phyloP scores from a whole-genome alignment of 1,284 basidiomycete genomes.

The Boletus semigastroideus region DNA sequence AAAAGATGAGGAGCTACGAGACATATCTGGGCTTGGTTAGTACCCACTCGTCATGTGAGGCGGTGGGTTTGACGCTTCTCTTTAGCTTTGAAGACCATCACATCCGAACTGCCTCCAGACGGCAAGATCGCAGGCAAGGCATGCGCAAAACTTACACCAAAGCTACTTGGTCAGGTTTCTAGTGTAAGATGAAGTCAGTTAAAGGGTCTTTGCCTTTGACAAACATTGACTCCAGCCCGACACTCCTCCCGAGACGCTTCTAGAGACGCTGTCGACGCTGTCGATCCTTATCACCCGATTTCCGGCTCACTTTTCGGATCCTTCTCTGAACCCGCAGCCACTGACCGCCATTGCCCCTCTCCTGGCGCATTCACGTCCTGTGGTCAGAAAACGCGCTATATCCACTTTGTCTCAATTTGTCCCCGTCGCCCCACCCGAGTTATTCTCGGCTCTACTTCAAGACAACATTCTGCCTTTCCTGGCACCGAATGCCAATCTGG shows the following conservation, averaged over 20 bases:
- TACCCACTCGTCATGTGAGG: neutral
- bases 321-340: constrained; percentile 55
- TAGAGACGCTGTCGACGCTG: constrained; percentile 90
- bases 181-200: constrained; percentile 50
- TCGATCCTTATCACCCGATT: constrained; percentile 90
- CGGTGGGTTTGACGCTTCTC: constrained; percentile 6
- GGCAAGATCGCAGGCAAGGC: constrained; percentile 76
- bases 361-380: constrained; percentile 72
- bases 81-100: constrained; percentile 91
- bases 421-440: constrained; percentile 59
- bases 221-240: constrained; percentile 43
- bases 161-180: constrained; percentile 74
- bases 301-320: constrained; percentile 65
- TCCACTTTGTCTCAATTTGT: constrained; percentile 81
- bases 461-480: constrained; percentile 65
- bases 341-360: constrained; percentile 75
- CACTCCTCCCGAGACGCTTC: constrained; percentile 80
- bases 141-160: constrained; percentile 86
- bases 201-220: constrained; percentile 9
- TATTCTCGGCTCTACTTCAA: constrained; percentile 57
- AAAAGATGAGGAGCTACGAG: constrained; percentile 87
- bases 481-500: constrained; percentile 47
- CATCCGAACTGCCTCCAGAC: constrained; percentile 81
- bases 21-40: constrained; percentile 91
- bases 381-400: constrained; percentile 89